Base-by-base conservation (phyloP, 129 eudicot genomes). In the Escallonia rubra region DNA sequence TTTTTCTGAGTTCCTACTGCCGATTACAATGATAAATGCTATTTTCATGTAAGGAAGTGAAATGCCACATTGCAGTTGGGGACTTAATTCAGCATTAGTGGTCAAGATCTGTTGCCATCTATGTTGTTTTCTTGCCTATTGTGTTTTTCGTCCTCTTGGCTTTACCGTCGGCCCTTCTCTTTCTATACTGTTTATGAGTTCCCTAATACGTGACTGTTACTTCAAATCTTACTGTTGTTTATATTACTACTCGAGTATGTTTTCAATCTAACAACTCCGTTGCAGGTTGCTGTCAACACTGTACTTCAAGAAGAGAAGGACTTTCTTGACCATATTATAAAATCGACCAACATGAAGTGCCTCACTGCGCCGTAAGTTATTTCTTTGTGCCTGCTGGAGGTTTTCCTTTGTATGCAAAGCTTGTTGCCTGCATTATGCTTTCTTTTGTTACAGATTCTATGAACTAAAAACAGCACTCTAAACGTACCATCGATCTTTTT, bases 281-380 rank as follows among this genome's bases (percentile, higher is more conserved):
- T 57, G 63, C 87, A 92, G 96, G 96, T 92, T 86, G 98, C 96
- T 70, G 91, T 92, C 10, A 92, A 89, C 76, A 89, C 96, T 52
- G 82, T 83, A 39, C 86, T 92, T 78, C 86, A 86, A 76, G 86
- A 82, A 34, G 98, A 92, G 82, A 92, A 86, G 76, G 91, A 86
- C 67, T 92, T 92, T 59, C 85, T 92, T 41, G 89, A 89, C 67
- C 98, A 89, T 56, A 86, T 92, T n/a, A 89, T 86, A 64, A 89
- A 86, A 61, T 89, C 96, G 46, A 88, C 96, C 69, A 92, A 92
- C 84, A 89, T 92, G 98, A 92, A 81, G 68, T 92, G 98, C 81
- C 86, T 92, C 42, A 86, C 98, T 74, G 89, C 95, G 42, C 79
- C 68, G 98, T 89, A 80, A 81, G 91, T 73, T 15, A 49, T 72